Evolutionary conservation across 1,139 yeast genomes (phyloP), one percentile per base, ranked within the genome.

Genomic region (Candida sanyaensis): DNA sequence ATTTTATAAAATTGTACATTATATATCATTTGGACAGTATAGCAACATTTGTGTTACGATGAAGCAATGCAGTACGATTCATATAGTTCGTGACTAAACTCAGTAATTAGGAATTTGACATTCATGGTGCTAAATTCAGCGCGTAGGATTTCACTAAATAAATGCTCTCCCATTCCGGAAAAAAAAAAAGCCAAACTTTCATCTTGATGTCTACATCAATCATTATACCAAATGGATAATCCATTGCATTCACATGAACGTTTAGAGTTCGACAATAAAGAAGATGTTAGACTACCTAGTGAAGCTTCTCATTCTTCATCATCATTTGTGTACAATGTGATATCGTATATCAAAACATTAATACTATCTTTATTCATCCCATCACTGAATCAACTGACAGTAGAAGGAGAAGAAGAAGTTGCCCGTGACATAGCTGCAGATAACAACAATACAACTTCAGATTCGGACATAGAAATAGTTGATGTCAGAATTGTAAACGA

Each of bases 381-480:
- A 10, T n/a, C 31, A 7, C 26, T 29, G 17, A 38, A 7, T n/a
- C 21, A 12, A 9, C 12, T 27, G 8, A 32, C 12, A 9, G 5
- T 26, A 27, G 27, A 9, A 3, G 12, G 11, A 8, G 17, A 29
- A 28, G 17, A 31, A 7, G 29, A 31, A 11, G 9, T 17, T 17
- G 21, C 21, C 21, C 21, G 21, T 17, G 21, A 3, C 2, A 17
- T 17, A 2, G 21, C 21, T 17, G 21, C 3, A 5, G 26, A 34
- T 13, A 17, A 38, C 11, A 8, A 7, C 13, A 17, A 36, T 6
- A 11, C 10, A 10, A 29, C 31, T 8, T 13, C 24, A 21, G 47
- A 47, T 37, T 48, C 54, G 1, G 54, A 50, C 28, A 21, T 53
- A n/a, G 55, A 52, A 37, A 47, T 50, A 12, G 24, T 53, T 26